phyloP scores from a whole-genome alignment of 805 yeast genomes.

The Maudiozyma bulderi region DNA sequence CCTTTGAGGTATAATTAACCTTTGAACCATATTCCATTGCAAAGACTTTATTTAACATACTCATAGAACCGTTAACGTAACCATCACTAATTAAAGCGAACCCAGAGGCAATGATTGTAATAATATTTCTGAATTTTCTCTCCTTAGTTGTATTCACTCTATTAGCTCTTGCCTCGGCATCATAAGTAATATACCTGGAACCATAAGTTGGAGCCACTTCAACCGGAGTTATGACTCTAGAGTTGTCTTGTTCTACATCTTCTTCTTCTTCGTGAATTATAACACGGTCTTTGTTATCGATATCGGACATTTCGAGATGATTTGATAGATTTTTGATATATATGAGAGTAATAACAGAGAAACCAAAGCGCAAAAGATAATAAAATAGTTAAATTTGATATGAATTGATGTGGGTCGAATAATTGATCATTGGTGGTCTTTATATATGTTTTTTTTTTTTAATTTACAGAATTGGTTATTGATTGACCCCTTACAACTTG shows the following conservation, averaged over 20 bases:
- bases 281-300: background rate
- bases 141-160: background rate
- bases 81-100: slow-evolving; percentile 5
- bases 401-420: too few species aligned
- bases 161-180: slow-evolving; percentile 1
- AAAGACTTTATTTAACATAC: slow-evolving; percentile 4
- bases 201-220: background rate
- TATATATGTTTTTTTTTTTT: too few species aligned
- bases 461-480: too few species aligned
- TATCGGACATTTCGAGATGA: background rate
- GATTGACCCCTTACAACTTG: too few species aligned
- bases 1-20: slow-evolving; percentile 1
- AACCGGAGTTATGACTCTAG: background rate
- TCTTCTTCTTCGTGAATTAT: background rate
- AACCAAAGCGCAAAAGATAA: background rate
- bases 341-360: background rate
- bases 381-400: too few species aligned
- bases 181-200: background rate
- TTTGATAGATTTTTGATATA: background rate
- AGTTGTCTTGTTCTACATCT: background rate
- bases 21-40: slow-evolving; percentile 2
- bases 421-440: too few species aligned
- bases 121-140: slow-evolving; percentile 1
- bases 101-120: slow-evolving; percentile 4
- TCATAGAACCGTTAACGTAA: slow-evolving; percentile 4